phyloP scores from a whole-genome alignment of 2,329 filamentous ascomycete species.

The Salinomyces thailandicus region DNA sequence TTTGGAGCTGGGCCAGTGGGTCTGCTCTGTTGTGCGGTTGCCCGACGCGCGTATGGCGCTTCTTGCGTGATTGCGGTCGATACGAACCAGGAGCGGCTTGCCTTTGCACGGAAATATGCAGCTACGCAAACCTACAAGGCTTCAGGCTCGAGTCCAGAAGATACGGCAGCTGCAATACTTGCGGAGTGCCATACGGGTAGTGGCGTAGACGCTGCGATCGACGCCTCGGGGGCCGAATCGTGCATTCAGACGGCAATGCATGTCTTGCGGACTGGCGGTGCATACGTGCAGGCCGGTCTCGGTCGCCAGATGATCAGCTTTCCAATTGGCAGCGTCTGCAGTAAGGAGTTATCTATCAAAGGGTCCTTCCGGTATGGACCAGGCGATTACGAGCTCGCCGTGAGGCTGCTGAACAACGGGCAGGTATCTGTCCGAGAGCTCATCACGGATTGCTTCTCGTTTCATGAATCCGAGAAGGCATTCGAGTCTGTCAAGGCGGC shows the following conservation, averaged over 20 bases:
- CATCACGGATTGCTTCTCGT: slow-evolving; percentile 61
- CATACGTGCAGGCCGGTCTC: slow-evolving; percentile 77
- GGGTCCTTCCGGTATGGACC: slow-evolving; percentile 46
- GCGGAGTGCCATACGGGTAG: slow-evolving; percentile 12
- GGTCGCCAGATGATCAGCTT: slow-evolving; percentile 74
- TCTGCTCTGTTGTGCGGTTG: slow-evolving; percentile 40
- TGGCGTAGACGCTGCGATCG: slow-evolving; percentile 69
- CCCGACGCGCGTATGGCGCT: slow-evolving; percentile 49
- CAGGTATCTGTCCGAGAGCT: neutral
- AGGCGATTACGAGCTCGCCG: slow-evolving; percentile 70
- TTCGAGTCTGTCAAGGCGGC: slow-evolving; percentile 77
- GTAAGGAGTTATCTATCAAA: slow-evolving; percentile 73
- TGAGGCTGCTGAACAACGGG: slow-evolving; percentile 51
- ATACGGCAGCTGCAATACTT: slow-evolving; percentile 12
- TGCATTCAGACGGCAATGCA: slow-evolving; percentile 68
- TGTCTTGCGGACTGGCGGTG: slow-evolving; percentile 57
- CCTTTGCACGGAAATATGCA: slow-evolving; percentile 40
- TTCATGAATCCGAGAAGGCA: slow-evolving; percentile 70
- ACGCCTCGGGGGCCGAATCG: slow-evolving; percentile 68
- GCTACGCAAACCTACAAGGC: slow-evolving; percentile 27
- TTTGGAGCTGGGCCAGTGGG: slow-evolving; percentile 54
- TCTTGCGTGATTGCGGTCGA: slow-evolving; percentile 47
- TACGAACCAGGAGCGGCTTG: slow-evolving; percentile 43
- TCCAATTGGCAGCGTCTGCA: slow-evolving; percentile 78
- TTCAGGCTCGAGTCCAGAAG: neutral